Evolutionary conservation across 345 rosid genomes (phyloP).

Genomic region (Boechera stricta): DNA sequence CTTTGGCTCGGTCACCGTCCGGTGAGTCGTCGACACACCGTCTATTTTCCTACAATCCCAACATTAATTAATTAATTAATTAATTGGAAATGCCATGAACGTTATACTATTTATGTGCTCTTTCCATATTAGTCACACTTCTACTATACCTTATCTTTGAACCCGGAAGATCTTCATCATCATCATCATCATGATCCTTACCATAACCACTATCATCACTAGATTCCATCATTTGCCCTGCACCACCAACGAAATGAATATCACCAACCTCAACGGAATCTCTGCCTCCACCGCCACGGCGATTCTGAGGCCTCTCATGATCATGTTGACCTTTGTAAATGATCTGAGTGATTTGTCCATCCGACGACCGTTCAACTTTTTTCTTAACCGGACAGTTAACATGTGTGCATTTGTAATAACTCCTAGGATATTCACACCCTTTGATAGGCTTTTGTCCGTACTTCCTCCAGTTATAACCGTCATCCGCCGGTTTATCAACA

Average conservation of each 20-base stretch:
- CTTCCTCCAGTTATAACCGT: conserved; percentile 96
- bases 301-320: conserved; percentile 79
- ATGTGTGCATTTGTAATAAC: conserved; percentile 95
- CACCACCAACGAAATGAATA: conserved; percentile 38
- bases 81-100: not conserved
- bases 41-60: conserved; percentile 57
- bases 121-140: not conserved
- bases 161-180: conserved; percentile 51
- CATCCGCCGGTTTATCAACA: conserved; percentile 87
- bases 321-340: conserved; percentile 94
- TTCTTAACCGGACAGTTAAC: conserved; percentile 83
- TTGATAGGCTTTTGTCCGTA: conserved; percentile 97
- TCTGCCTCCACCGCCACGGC: conserved; percentile 53
- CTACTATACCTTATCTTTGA: conserved; percentile 69
- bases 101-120: not conserved
- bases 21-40: conserved; percentile 62
- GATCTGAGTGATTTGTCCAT: conserved; percentile 90
- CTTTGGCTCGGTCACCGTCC: conserved; percentile 83
- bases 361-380: conserved; percentile 87
- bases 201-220: conserved; percentile 49
- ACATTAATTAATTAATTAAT: not conserved
- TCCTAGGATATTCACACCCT: conserved; percentile 92
- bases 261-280: conserved; percentile 38
- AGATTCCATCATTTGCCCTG: conserved; percentile 38
- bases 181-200: conserved; percentile 56